These are phyloP conservation scores for Cylindrodendrum hubeiense DNA, from an alignment of 2,329 filamentous ascomycete species.

Conservation along the genomic window DNA sequence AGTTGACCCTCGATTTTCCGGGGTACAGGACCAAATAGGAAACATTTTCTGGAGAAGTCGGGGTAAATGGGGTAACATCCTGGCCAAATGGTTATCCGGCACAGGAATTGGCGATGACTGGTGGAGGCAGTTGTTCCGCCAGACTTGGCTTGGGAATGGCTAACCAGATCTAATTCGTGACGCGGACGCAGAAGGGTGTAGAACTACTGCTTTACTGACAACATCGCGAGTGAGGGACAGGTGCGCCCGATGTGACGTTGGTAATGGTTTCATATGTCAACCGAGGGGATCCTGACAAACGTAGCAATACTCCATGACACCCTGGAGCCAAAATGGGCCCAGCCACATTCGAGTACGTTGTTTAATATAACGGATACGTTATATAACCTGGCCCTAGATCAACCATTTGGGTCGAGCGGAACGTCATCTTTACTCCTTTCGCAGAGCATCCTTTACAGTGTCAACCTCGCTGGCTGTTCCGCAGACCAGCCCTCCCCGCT, in stretches of 20 bases:
- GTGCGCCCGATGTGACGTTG: not conserved
- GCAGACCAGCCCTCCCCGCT: constrained; percentile 63
- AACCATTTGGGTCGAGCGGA: too few relatives aligned
- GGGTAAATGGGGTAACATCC: constrained; percentile 4
- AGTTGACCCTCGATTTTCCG: not conserved
- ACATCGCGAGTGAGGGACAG: not conserved
- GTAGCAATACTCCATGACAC: not conserved
- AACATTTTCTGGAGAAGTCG: not conserved
- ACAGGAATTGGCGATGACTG: not conserved
- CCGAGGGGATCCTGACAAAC: not conserved
- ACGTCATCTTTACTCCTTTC: not conserved
- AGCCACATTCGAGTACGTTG: too few relatives aligned
- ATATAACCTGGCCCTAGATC: too few relatives aligned
- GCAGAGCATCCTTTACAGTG: constrained; percentile 42
- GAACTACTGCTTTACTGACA: not conserved
- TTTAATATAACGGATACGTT: too few relatives aligned
- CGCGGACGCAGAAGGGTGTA: not conserved
- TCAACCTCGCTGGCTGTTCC: constrained; percentile 64
- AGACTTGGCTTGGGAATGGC: not conserved
- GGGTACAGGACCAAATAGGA: not conserved
- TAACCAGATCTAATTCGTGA: not conserved
- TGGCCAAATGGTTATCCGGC: not conserved
- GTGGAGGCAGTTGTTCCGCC: constrained; percentile 6
- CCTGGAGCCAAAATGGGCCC: not conserved
- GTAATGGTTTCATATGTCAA: not conserved